Conservation (phyloP, 306 rosid genomes). For the Medicago arabica region DNA sequence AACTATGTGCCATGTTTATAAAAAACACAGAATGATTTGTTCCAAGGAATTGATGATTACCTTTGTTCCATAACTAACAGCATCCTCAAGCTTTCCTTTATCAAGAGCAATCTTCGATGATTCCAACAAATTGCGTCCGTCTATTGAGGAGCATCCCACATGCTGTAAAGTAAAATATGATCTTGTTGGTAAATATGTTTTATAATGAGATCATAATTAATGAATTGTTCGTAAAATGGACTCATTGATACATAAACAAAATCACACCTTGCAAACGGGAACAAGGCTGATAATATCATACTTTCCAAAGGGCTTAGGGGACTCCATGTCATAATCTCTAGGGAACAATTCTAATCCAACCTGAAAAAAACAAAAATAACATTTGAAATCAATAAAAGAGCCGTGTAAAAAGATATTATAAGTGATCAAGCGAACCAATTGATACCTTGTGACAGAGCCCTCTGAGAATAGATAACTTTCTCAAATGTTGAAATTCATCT, state of each 20-base stretch:
- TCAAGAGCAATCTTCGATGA: slow-evolving; percentile 94
- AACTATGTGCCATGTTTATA: slow-evolving; percentile 10
- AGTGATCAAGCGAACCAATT: background rate
- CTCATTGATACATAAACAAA: slow-evolving; percentile 10
- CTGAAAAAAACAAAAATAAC: slow-evolving; percentile 45
- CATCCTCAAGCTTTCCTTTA: slow-evolving; percentile 98
- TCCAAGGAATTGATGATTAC: slow-evolving; percentile 48
- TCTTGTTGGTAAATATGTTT: slow-evolving; percentile 4
- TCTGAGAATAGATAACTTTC: slow-evolving; percentile 82
- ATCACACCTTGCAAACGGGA: slow-evolving; percentile 88
- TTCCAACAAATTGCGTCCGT: slow-evolving; percentile 91
- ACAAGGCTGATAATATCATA: slow-evolving; percentile 78
- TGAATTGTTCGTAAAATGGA: slow-evolving; percentile 30
- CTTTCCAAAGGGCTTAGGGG: slow-evolving; percentile 72
- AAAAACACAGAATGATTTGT: slow-evolving; percentile 5
- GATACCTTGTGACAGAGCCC: slow-evolving; percentile 91
- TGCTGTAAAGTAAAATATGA: slow-evolving; percentile 59
- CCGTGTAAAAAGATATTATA: slow-evolving; percentile 12
- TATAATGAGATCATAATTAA: slow-evolving; percentile 17
- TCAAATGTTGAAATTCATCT: slow-evolving; percentile 80
- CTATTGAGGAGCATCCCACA: slow-evolving; percentile 84
- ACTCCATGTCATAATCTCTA: slow-evolving; percentile 85
- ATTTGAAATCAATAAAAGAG: slow-evolving; percentile 25
- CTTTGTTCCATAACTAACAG: slow-evolving; percentile 93
- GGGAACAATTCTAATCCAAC: slow-evolving; percentile 88